phyloP scores from a whole-genome alignment of 2,329 filamentous ascomycete genomes.

The Diaporthe caulivora region DNA sequence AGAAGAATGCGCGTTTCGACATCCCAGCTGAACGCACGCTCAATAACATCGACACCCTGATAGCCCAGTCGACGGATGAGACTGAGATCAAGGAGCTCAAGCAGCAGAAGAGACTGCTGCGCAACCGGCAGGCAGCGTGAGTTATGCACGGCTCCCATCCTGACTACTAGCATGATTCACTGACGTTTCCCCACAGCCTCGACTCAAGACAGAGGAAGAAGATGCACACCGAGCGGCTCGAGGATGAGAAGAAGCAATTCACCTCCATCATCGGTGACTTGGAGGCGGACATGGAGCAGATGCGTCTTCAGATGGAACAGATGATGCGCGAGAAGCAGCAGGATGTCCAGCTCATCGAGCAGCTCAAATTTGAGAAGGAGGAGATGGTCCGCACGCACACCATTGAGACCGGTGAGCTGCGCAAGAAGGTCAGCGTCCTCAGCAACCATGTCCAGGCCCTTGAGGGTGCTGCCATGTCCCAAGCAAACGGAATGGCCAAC shows the following conservation, averaged over 20 bases:
- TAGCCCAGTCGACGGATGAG: slow-evolving; percentile 88
- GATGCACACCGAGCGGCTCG: slow-evolving; percentile 95
- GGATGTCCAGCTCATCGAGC: slow-evolving; percentile 80
- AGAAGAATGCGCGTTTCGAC: slow-evolving; percentile 99
- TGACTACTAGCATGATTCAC: slow-evolving; percentile 37
- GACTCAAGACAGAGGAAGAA: slow-evolving; percentile 98
- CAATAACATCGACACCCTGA: slow-evolving; percentile 93
- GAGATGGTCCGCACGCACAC: slow-evolving; percentile 91
- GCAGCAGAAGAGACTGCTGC: slow-evolving; percentile 93
- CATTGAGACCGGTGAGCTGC: slow-evolving; percentile 88
- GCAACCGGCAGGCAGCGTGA: slow-evolving; percentile 97
- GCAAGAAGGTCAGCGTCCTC: slow-evolving; percentile 91
- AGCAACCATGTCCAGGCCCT: slow-evolving; percentile 78
- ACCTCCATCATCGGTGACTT: slow-evolving; percentile 80
- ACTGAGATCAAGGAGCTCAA: slow-evolving; percentile 98
- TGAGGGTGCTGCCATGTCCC: slow-evolving; percentile 69
- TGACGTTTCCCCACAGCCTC: slow-evolving; percentile 67
- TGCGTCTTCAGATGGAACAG: slow-evolving; percentile 78
- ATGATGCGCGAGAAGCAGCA: slow-evolving; percentile 80
- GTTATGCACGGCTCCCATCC: slow-evolving; percentile 51
- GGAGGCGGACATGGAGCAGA: slow-evolving; percentile 79
- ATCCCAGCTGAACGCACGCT: slow-evolving; percentile 94
- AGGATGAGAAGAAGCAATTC: slow-evolving; percentile 96
- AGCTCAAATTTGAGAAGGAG: slow-evolving; percentile 86
- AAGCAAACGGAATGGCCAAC: slow-evolving; percentile 39